Evolutionary conservation across 129 eudicot genomes (phyloP).

Genomic region (Scalesia atractyloides): DNA sequence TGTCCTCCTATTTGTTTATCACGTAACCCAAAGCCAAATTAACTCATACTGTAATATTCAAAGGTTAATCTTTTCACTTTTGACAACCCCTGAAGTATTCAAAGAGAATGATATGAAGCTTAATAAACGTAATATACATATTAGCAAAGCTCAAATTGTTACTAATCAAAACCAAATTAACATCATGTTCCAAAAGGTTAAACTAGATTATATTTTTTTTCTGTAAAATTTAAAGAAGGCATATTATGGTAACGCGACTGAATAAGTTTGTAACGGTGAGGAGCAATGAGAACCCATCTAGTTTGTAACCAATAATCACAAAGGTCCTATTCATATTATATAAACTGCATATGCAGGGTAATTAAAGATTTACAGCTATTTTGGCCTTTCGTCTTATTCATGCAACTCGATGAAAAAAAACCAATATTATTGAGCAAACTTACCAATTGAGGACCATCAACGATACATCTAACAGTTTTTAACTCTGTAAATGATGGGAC

Average conservation of each 20-base stretch:
- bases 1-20: not conserved
- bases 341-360: not conserved
- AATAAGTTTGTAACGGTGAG: too few relatives aligned
- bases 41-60: too few relatives aligned
- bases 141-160: not conserved
- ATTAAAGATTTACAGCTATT: too few relatives aligned
- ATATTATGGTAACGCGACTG: too few relatives aligned
- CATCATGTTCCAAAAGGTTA: not conserved
- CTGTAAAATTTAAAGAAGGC: not conserved
- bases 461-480: slow-evolving; percentile 20
- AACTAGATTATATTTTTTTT: not conserved
- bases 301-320: too few relatives aligned
- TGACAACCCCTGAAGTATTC: not conserved
- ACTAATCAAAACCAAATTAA: not conserved
- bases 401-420: not conserved
- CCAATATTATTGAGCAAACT: not conserved
- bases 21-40: not conserved
- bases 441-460: slow-evolving; percentile 26
- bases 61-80: too few relatives aligned
- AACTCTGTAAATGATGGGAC: slow-evolving; percentile 23
- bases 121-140: not conserved
- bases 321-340: not conserved
- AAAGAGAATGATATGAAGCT: not conserved
- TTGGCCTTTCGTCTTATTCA: not conserved
- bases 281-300: not conserved